Evolutionary conservation across 2,329 filamentous ascomycete genomes (phyloP).

Genomic region (Penicillium sp.): DNA sequence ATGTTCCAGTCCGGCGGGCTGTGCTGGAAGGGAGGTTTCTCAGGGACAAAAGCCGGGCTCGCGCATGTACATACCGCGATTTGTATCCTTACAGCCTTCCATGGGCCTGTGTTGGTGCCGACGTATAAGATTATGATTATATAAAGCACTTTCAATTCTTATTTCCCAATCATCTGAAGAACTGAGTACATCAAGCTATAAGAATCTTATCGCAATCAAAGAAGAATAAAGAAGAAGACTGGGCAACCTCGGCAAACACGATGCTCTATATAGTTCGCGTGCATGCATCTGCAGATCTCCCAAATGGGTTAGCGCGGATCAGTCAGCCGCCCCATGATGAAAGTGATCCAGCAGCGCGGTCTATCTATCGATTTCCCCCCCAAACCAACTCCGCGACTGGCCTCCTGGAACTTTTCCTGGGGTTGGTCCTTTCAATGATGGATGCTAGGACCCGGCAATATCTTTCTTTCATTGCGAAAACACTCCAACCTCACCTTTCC

Average conservation of each 20-base stretch:
- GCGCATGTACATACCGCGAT: constrained; percentile 32
- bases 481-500: not conserved
- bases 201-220: not conserved
- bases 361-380: constrained; percentile 2
- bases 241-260: not conserved
- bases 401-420: constrained; percentile 12
- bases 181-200: too few species aligned
- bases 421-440: constrained; percentile 26
- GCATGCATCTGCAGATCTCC: constrained; percentile 6
- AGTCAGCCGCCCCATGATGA: constrained; percentile 19
- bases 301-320: constrained; percentile 10
- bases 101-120: not conserved
- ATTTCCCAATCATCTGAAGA: not conserved
- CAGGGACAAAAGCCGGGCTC: constrained; percentile 18
- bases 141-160: constrained; percentile 1
- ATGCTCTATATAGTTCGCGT: not conserved
- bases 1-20: constrained; percentile 26
- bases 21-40: constrained; percentile 17
- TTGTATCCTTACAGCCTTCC: constrained; percentile 21
- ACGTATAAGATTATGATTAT: constrained; percentile 7
- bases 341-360: constrained; percentile 11
- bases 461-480: not conserved
- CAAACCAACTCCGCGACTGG: constrained; percentile 14
- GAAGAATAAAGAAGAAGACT: not conserved
- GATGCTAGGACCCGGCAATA: constrained; percentile 11